Conservation (phyloP, 1,284 basidiomycete genomes). For the Moesziomyces aphidis region DNA sequence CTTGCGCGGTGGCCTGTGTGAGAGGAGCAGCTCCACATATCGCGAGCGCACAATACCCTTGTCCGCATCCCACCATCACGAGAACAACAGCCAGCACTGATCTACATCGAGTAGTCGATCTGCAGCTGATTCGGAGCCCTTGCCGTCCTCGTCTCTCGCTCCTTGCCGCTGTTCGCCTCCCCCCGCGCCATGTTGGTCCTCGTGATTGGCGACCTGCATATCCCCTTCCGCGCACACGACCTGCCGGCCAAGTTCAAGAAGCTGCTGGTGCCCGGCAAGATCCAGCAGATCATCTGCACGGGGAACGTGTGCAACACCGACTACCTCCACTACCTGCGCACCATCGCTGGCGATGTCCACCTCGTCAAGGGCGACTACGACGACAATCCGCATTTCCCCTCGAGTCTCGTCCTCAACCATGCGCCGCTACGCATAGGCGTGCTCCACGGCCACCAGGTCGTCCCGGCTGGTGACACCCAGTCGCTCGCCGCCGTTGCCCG, state of each 20-base stretch:
- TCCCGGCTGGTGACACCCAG: constrained; percentile 91
- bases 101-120: too few relatives aligned
- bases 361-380: constrained; percentile 95
- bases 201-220: constrained; percentile 64
- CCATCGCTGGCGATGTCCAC: constrained; percentile 93
- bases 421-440: constrained; percentile 91
- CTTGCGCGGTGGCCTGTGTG: too few relatives aligned
- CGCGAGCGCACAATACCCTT: too few relatives aligned
- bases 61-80: too few relatives aligned
- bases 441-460: constrained; percentile 92
- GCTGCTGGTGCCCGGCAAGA: constrained; percentile 91
- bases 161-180: too few relatives aligned
- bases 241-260: constrained; percentile 97
- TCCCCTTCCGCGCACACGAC: constrained; percentile 75
- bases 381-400: constrained; percentile 82
- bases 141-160: too few relatives aligned
- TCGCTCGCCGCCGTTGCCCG: constrained; percentile 83
- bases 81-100: too few relatives aligned
- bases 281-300: constrained; percentile 96
- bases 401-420: constrained; percentile 84
- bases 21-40: too few relatives aligned
- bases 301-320: constrained; percentile 98
- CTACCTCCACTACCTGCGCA: constrained; percentile 95
- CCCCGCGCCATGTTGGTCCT: constrained; percentile 54
- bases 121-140: too few relatives aligned